Base-by-base conservation (phyloP, 768 basidiomycete genomes). In the Agaricus blazei region DNA sequence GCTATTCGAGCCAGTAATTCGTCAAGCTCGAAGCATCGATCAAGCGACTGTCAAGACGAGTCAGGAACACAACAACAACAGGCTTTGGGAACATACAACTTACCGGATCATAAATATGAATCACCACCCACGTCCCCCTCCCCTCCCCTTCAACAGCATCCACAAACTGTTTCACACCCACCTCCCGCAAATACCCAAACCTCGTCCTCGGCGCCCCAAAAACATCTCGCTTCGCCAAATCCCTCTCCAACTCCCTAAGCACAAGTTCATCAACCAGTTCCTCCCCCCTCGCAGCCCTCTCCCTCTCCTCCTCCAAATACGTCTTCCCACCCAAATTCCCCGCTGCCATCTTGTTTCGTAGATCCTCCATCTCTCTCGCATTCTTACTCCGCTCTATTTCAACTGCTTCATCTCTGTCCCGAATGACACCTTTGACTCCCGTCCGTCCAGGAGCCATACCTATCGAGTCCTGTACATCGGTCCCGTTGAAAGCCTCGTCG, bases 381-480 rank as follows among this genome's bases (percentile, higher is more conserved):
- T 74, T 73, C 59, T 78, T 80, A 26, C 78, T 75, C n/a, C 80
- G 77, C 48, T 79, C 74, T 23, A 83, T 64, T 48, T 73, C 68
- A 24, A 72, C 76, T 3, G 88, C 88, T 63, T 93, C 91, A 56
- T 84, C 75, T 29, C 82, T 78, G 69, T 93, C 91, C 27, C 90
- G 80, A 54, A 93, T 88, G 56, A 93, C 91, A 26, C 91, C 90
- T 61, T 93, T 93, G 46, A 93, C 91, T 23, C 91, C 91, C 4
- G 91, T 93, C 27, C 91, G 77, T 3, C 90, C 90, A 9, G 88
- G 88, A 3, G 86, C 88, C 87, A 92, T 88, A 8, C 91, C 89
- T 48, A 92, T 90, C 11, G 85, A 84, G 52, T 86, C 82, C 8
- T 62, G 47, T 14, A 60, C 52, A 47, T 72, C 64, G 57, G 70